Evolutionary conservation across 2,329 filamentous ascomycete genomes (phyloP).

Genomic region (Hyphodiscus sp.): DNA sequence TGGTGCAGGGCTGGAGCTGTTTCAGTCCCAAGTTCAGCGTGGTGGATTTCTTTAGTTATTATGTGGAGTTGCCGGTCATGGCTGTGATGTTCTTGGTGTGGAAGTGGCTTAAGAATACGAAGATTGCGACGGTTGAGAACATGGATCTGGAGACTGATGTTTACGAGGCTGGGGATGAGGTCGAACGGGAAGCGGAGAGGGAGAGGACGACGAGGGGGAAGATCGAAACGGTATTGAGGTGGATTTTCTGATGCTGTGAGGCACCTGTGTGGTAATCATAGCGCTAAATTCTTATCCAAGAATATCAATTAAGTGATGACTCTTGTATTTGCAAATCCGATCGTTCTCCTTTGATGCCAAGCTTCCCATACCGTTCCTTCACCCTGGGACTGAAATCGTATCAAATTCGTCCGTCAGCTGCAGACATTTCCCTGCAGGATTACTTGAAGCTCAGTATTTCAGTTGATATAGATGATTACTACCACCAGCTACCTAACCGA

Average conservation of each 20-base stretch:
- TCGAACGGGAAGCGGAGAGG: slow-evolving; percentile 18
- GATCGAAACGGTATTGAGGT: slow-evolving; percentile 21
- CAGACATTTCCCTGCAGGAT: no score
- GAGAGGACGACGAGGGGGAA: slow-evolving; percentile 24
- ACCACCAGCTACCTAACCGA: no score
- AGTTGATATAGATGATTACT: no score
- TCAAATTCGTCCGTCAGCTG: no score
- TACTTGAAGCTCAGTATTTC: no score
- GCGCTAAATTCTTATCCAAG: no score
- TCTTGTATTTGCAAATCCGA: no score
- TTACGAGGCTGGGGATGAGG: slow-evolving; percentile 28
- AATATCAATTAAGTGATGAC: no score
- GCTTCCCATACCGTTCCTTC: no score
- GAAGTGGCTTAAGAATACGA: slow-evolving; percentile 45
- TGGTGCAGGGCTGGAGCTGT: slow-evolving; percentile 57
- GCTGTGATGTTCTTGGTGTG: slow-evolving; percentile 46
- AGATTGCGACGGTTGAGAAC: slow-evolving; percentile 36
- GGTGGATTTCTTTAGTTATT: slow-evolving; percentile 57
- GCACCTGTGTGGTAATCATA: neutral
- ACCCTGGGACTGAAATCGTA: no score
- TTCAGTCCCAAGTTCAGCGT: slow-evolving; percentile 53
- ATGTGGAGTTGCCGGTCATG: slow-evolving; percentile 58
- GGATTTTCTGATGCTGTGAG: slow-evolving; percentile 23
- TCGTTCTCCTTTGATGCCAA: no score
- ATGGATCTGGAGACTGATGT: slow-evolving; percentile 48